phyloP scores from a whole-genome alignment of 345 rosid genomes.

The Eucalyptus cloeziana region DNA sequence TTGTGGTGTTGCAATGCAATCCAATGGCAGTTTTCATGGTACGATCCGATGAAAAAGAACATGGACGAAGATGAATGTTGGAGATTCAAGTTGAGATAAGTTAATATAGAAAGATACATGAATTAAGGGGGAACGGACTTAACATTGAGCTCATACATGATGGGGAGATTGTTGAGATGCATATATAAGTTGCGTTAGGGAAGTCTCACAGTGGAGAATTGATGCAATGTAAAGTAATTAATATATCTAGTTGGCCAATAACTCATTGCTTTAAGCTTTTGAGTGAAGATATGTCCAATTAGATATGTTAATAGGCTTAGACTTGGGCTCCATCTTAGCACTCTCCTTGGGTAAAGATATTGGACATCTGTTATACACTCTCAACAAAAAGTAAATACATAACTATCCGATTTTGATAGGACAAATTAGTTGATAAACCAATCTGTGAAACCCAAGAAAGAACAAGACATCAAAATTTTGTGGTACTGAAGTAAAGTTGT shows the following conservation, averaged over 20 bases:
- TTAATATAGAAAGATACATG: too few species aligned
- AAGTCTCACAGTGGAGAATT: background rate
- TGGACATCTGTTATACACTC: background rate
- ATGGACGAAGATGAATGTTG: too few species aligned
- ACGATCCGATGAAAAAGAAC: too few species aligned
- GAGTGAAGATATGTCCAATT: rapidly evolving
- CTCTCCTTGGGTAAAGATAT: background rate
- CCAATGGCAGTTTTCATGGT: too few species aligned
- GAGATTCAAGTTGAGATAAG: too few species aligned
- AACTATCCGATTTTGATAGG: background rate
- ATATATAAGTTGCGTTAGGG: rapidly evolving
- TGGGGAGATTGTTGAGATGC: background rate
- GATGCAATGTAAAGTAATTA: background rate
- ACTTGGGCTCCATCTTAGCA: background rate
- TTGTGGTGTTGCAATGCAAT: too few species aligned
- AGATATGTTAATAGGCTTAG: background rate
- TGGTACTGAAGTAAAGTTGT: background rate
- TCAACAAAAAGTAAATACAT: background rate
- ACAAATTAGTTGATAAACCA: background rate
- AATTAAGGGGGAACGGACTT: too few species aligned
- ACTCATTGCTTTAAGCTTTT: background rate
- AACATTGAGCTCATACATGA: too few species aligned
- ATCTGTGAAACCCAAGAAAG: background rate
- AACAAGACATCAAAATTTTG: background rate
- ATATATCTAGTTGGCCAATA: background rate